Evolutionary conservation across 495 filamentous ascomycete genomes (phyloP).

Genomic region (Durotheca rogersii): DNA sequence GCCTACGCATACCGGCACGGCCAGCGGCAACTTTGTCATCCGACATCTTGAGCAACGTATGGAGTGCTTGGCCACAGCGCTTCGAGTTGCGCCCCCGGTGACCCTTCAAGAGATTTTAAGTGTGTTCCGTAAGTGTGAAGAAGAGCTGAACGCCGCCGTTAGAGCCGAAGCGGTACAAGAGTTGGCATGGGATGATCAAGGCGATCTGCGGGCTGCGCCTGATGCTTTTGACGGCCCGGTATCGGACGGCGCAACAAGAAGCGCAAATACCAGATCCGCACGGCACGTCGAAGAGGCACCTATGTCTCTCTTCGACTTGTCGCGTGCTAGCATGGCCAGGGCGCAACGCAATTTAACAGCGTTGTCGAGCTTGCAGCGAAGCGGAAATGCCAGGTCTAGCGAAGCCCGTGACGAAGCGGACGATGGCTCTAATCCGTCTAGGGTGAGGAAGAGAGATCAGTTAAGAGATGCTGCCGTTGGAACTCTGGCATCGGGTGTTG

Average conservation of each 20-base stretch:
- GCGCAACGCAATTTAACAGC: constrained; percentile 59
- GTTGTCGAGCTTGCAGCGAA: constrained; percentile 46
- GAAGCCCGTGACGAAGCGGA: constrained; percentile 38
- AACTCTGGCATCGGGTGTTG: constrained; percentile 74
- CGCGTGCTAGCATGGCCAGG: constrained; percentile 71
- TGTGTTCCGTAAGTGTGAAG: constrained; percentile 83
- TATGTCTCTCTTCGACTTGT: constrained; percentile 92
- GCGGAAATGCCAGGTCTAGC: constrained; percentile 30
- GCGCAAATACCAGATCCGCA: constrained; percentile 2
- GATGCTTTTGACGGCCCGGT: constrained; percentile 58
- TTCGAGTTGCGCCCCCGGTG: constrained; percentile 75
- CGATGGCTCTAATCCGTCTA: constrained; percentile 39
- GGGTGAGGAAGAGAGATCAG: constrained; percentile 77
- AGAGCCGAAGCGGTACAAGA: constrained; percentile 73
- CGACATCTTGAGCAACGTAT: constrained; percentile 78
- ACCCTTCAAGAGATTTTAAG: constrained; percentile 82
- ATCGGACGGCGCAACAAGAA: constrained; percentile 27
- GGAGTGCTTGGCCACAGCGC: constrained; percentile 83
- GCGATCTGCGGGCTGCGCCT: constrained; percentile 61
- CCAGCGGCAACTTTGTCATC: constrained; percentile 55
- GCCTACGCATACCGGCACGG: constrained; percentile 55
- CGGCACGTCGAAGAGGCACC: constrained; percentile 70
- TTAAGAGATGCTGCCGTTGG: constrained; percentile 73
- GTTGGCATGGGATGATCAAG: constrained; percentile 68
- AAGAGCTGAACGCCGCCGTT: constrained; percentile 70